phyloP scores from a whole-genome alignment of 2,329 filamentous ascomycete species.

The Colletotrichum liriopes region DNA sequence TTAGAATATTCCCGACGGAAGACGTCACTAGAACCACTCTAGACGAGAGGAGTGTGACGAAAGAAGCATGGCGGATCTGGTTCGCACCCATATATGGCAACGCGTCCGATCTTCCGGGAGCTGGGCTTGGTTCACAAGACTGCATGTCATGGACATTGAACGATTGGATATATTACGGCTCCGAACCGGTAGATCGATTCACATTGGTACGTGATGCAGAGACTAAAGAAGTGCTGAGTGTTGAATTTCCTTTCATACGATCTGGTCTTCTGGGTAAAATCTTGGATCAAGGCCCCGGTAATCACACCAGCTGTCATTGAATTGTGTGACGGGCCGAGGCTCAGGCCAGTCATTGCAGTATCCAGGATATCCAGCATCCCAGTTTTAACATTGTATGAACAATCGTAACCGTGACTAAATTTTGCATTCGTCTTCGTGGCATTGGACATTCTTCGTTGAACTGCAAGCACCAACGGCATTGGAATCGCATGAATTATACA shows the following conservation, averaged over 20 bases:
- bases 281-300: no score
- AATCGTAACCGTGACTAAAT: background rate
- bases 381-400: no score
- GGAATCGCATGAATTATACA: no score
- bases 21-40: constrained; percentile 38
- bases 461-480: no score
- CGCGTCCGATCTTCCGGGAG: constrained; percentile 50
- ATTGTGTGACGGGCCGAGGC: background rate
- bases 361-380: no score
- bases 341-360: no score
- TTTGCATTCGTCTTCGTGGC: background rate
- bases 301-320: background rate
- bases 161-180: constrained; percentile 55
- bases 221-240: constrained; percentile 47
- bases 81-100: constrained; percentile 38
- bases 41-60: constrained; percentile 25
- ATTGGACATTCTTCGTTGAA: no score
- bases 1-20: constrained; percentile 49
- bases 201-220: constrained; percentile 49
- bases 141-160: constrained; percentile 52
- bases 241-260: constrained; percentile 54
- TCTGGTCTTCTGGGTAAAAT: constrained; percentile 46
- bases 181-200: constrained; percentile 52
- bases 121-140: constrained; percentile 44
- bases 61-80: constrained; percentile 51